Percentiles rank a stretch among this genome's conserved stretches.
Evolutionary conservation across 179 eudicot species (phyloP).

Genomic region (Heliamphora pulchella): DNA sequence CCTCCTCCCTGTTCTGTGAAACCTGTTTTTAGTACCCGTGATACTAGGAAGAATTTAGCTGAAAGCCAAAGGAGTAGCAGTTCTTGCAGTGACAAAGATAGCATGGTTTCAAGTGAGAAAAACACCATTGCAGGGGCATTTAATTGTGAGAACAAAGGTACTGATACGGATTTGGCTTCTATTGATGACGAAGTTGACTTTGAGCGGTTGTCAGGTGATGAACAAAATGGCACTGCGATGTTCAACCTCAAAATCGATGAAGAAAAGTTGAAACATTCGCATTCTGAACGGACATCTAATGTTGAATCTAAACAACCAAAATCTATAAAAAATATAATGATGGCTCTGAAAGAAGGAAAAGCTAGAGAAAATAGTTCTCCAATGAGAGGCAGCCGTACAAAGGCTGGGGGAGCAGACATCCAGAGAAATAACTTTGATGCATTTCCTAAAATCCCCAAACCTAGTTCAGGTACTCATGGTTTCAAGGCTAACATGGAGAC

Average conservation of each 20-base stretch:
- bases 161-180: slow-evolving; percentile 48
- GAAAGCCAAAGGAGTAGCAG: slow-evolving; percentile 87
- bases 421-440: slow-evolving; percentile 51
- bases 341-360: slow-evolving; percentile 66
- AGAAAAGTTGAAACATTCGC: slow-evolving; percentile 31
- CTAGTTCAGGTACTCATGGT: slow-evolving; percentile 48
- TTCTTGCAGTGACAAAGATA: slow-evolving; percentile 85
- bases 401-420: slow-evolving; percentile 26
- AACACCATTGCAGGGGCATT: slow-evolving; percentile 34
- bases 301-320: slow-evolving; percentile 54
- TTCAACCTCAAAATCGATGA: slow-evolving; percentile 29
- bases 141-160: slow-evolving; percentile 48
- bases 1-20: slow-evolving; percentile 42
- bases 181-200: slow-evolving; percentile 45
- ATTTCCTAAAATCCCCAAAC: slow-evolving; percentile 51
- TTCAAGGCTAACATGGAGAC: slow-evolving; percentile 43
- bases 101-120: slow-evolving; percentile 61
- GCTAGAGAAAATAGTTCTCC: slow-evolving; percentile 82
- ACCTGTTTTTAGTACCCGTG: slow-evolving; percentile 41
- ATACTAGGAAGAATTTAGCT: slow-evolving; percentile 46
- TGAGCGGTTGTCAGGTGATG: slow-evolving; percentile 32
- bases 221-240: slow-evolving; percentile 28
- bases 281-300: slow-evolving; percentile 36
- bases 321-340: slow-evolving; percentile 50
- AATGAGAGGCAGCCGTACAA: slow-evolving; percentile 51